These are phyloP conservation scores for Mariannaea elegans DNA, from an alignment of 2,329 filamentous ascomycete species.

Conservation along the genomic window DNA sequence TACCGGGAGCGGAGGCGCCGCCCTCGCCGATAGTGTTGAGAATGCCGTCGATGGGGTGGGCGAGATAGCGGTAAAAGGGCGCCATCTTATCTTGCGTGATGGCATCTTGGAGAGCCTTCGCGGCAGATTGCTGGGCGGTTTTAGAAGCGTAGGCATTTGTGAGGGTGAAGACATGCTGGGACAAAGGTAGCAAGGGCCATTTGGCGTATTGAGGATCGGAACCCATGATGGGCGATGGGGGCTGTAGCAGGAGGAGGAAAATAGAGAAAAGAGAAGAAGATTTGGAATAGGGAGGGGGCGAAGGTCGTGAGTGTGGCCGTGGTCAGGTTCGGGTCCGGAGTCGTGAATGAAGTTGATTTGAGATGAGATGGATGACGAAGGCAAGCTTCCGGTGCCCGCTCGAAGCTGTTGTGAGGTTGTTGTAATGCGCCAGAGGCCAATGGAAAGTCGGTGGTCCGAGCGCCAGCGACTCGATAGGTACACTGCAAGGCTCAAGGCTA, in stretches of 20 bases:
- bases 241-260: conserved; percentile 37
- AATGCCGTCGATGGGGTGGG: conserved; percentile 83
- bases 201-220: conserved; percentile 87
- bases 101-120: conserved; percentile 81
- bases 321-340: not conserved
- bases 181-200: conserved; percentile 82
- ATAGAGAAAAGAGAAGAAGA: conserved; percentile 8
- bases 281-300: not conserved
- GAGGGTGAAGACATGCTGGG: conserved; percentile 87
- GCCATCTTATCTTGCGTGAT: conserved; percentile 88
- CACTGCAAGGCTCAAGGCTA: conserved; percentile 46
- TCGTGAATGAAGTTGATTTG: conserved; percentile 16
- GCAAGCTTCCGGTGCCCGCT: conserved; percentile 23
- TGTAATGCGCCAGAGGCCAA: conserved; percentile 35
- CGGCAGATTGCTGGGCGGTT: conserved; percentile 72
- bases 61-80: conserved; percentile 84
- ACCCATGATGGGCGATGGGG: conserved; percentile 61
- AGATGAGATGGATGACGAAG: conserved; percentile 37
- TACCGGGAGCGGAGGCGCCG: conserved; percentile 58
- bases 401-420: conserved; percentile 26
- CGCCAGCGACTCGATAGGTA: conserved; percentile 11
- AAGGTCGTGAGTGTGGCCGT: not conserved
- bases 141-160: conserved; percentile 79
- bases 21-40: conserved; percentile 79
- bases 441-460: conserved; percentile 33